A percentile compares a stretch with the other conserved stretches of the same genome.
phyloP scores from a whole-genome alignment of 345 rosid species.

The Citrus unshiu region DNA sequence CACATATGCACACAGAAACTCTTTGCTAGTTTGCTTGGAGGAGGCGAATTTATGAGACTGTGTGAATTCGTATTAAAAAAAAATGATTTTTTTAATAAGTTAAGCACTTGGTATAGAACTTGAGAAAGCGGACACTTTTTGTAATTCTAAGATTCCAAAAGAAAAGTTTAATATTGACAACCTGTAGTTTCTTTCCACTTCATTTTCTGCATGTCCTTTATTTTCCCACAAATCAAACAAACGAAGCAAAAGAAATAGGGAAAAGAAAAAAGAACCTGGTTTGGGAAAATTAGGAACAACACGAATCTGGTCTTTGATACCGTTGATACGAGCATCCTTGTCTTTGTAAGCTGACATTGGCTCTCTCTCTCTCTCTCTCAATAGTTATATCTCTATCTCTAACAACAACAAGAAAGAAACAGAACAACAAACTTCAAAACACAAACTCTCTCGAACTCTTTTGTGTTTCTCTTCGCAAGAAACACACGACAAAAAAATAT shows the following conservation, averaged over 20 bases:
- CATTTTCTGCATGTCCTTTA: neutral
- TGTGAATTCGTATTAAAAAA: neutral
- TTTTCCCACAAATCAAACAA: neutral
- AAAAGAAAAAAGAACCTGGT: conserved; percentile 37
- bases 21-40: neutral
- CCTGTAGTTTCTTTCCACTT: neutral
- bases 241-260: neutral
- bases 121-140: neutral
- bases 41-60: neutral
- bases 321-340: conserved; percentile 70
- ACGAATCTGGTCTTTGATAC: conserved; percentile 72
- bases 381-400: neutral
- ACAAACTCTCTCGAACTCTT: neutral
- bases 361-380: neutral
- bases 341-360: conserved; percentile 69
- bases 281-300: conserved; percentile 88
- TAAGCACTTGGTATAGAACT: neutral
- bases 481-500: neutral
- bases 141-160: neutral
- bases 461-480: neutral
- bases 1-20: neutral
- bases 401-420: neutral
- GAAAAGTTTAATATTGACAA: neutral
- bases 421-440: neutral
- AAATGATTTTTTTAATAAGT: neutral